Base-by-base conservation (phyloP, 441 rosid genomes). In the Pelargonium citronellum region DNA sequence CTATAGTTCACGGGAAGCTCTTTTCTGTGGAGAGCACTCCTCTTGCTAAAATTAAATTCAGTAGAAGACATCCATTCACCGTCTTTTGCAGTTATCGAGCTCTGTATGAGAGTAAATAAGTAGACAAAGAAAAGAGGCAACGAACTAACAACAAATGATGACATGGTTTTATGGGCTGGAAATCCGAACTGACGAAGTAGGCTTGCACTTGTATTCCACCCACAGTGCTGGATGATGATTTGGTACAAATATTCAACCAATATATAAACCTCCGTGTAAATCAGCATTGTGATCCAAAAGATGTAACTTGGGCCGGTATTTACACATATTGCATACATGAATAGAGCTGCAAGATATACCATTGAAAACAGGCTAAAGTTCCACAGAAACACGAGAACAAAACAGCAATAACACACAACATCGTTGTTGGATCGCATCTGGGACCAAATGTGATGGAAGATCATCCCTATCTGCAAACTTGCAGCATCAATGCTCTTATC, bases 341-440 rank as follows among this genome's bases (percentile, higher is more conserved):
- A 92, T 74, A 95, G 89, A 58, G 96, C 96, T 64, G 87, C 91
- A 63, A 91, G 94, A 83, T 92, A 95, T 37, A 80, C 92, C 96
- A 92, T 89, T n/a, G 99, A 92, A 77, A 92, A 90, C 80, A 95
- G 85, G 79, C 99, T 90, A 85, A 92, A 95, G 82, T 95, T 95
- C 99, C 99, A 95, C 9, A 92, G 77, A 71, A 92, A 95, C 72
- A 85, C 94, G 39, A 92, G 71, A 78, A 89, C 72, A 57, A 95
- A 92, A 82, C 96, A 92, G 76, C 96, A 91, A 70, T 95, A 95
- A 73, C 99, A 91, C 62, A 95, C 97, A 47, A 91, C 69, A 75
- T 95, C 95, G 70, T 87, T 95, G 77, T 95, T 95, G 30, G 96
- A 87, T 75, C 82, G 92, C 97, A 95, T 91, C 83, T 90, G 96